These are phyloP conservation scores for Juglanconis sp. DNA, from an alignment of 2,329 filamentous ascomycete genomes.

Conservation along the genomic window DNA sequence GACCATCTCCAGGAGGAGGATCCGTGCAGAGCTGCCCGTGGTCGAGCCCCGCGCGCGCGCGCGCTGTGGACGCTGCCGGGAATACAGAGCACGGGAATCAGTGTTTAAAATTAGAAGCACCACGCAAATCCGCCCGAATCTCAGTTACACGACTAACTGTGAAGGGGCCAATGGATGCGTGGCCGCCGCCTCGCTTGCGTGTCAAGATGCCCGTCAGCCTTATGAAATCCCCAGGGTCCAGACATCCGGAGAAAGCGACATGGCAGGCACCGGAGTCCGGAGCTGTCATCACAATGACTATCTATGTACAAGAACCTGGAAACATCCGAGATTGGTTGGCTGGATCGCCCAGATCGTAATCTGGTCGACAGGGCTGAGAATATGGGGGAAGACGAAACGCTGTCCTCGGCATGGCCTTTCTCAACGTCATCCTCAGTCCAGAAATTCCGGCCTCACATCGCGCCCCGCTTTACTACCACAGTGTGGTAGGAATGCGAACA, in stretches of 20 bases:
- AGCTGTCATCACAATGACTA: not conserved
- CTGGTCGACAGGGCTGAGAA: constrained; percentile 3
- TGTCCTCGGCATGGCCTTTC: not conserved
- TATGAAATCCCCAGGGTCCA: not conserved
- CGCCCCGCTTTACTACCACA: not conserved
- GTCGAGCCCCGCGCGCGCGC: too few relatives aligned
- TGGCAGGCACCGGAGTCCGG: not conserved
- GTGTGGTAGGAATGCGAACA: not conserved
- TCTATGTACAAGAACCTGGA: too few relatives aligned
- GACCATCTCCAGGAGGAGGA: too few relatives aligned
- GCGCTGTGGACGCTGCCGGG: too few relatives aligned
- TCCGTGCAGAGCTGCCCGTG: too few relatives aligned
- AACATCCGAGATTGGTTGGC: not conserved
- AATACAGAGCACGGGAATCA: not conserved
- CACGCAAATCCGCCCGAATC: not conserved
- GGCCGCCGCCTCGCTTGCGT: not conserved
- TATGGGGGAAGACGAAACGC: not conserved
- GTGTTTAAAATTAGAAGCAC: not conserved
- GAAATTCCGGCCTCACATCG: not conserved
- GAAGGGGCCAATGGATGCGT: not conserved
- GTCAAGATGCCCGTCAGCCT: not conserved
- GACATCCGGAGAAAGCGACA: not conserved
- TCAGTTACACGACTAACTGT: not conserved
- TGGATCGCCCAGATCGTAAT: constrained; percentile 1
- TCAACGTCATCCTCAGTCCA: not conserved